These are phyloP conservation scores for Stenocarpella maydis DNA, from an alignment of 2,329 filamentous ascomycete genomes.

Conservation along the genomic window DNA sequence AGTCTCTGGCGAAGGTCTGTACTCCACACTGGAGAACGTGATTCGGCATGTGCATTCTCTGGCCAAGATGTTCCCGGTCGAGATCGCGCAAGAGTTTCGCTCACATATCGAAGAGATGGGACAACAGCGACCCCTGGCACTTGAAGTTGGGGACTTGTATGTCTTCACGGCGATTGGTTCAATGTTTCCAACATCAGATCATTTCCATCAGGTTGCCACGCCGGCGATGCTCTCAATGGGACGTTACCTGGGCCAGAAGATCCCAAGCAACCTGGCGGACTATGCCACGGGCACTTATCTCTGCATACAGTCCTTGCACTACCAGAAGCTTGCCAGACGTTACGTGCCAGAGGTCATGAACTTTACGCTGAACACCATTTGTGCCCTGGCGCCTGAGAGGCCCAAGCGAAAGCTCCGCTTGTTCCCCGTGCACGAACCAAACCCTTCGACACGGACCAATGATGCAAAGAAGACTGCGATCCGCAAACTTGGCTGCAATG, in stretches of 20 bases:
- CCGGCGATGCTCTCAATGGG: slow-evolving; percentile 87
- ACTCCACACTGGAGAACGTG: slow-evolving; percentile 77
- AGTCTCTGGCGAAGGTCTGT: slow-evolving; percentile 57
- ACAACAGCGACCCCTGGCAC: slow-evolving; percentile 57
- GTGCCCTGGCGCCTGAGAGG: slow-evolving; percentile 67
- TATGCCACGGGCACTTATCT: slow-evolving; percentile 79
- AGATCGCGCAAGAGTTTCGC: slow-evolving; percentile 81
- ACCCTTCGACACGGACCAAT: slow-evolving; percentile 59
- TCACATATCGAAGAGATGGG: slow-evolving; percentile 70
- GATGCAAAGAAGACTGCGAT: slow-evolving; percentile 50
- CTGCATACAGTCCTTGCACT: slow-evolving; percentile 81
- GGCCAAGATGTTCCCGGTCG: slow-evolving; percentile 82
- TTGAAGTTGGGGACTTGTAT: slow-evolving; percentile 75
- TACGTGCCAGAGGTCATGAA: slow-evolving; percentile 90
- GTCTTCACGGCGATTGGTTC: slow-evolving; percentile 84
- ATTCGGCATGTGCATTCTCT: slow-evolving; percentile 93
- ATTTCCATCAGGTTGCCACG: slow-evolving; percentile 95
- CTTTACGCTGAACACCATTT: slow-evolving; percentile 79
- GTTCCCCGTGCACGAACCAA: slow-evolving; percentile 69
- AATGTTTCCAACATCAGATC: slow-evolving; percentile 94
- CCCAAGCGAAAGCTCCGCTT: slow-evolving; percentile 55
- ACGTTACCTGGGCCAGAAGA: slow-evolving; percentile 82
- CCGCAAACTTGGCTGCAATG: slow-evolving; percentile 66
- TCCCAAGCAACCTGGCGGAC: slow-evolving; percentile 71
- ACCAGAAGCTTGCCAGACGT: slow-evolving; percentile 83